These are phyloP conservation scores for Peronospora destructor DNA, from an alignment of 352 stramenopile genomes.

Conservation along the genomic window DNA sequence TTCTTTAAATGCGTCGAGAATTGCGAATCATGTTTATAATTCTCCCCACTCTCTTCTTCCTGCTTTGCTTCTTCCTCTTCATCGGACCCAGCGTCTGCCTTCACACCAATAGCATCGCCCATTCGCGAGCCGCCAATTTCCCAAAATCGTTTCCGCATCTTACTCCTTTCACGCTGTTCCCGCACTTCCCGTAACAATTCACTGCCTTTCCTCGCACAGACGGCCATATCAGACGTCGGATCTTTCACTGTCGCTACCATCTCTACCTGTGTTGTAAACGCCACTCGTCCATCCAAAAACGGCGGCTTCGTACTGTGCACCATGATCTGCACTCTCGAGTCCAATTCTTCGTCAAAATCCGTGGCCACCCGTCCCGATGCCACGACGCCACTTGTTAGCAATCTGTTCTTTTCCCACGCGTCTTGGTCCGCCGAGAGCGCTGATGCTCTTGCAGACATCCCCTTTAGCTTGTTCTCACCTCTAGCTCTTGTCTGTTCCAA, in stretches of 20 bases:
- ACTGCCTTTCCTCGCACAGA: constrained; percentile 91
- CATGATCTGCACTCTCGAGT: constrained; percentile 92
- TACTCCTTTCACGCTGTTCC: constrained; percentile 74
- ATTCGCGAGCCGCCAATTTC: constrained; percentile 96
- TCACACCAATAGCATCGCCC: constrained; percentile 93
- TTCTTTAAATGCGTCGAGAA: constrained; percentile 94
- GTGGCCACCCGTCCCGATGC: constrained; percentile 60
- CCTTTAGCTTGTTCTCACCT: constrained; percentile 84
- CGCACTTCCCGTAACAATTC: constrained; percentile 72
- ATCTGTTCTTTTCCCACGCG: constrained; percentile 96
- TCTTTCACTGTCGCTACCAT: constrained; percentile 95
- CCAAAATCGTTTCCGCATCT: constrained; percentile 98
- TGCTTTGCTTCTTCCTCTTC: constrained; percentile 50
- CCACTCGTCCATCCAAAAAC: constrained; percentile 92
- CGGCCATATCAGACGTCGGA: constrained; percentile 92
- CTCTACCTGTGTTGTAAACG: constrained; percentile 93
- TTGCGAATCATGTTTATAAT: constrained; percentile 93
- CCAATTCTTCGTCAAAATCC: constrained; percentile 91
- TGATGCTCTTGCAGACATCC: constrained; percentile 87
- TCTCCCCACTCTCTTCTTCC: constrained; percentile 51
- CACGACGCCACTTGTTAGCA: constrained; percentile 93
- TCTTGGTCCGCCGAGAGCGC: constrained; percentile 95
- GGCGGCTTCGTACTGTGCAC: constrained; percentile 97
- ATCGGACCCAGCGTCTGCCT: constrained; percentile 47
- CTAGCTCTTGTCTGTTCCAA: constrained; percentile 72